Base-by-base conservation (phyloP, 179 eudicot species). In the Spinacia oleracea region DNA sequence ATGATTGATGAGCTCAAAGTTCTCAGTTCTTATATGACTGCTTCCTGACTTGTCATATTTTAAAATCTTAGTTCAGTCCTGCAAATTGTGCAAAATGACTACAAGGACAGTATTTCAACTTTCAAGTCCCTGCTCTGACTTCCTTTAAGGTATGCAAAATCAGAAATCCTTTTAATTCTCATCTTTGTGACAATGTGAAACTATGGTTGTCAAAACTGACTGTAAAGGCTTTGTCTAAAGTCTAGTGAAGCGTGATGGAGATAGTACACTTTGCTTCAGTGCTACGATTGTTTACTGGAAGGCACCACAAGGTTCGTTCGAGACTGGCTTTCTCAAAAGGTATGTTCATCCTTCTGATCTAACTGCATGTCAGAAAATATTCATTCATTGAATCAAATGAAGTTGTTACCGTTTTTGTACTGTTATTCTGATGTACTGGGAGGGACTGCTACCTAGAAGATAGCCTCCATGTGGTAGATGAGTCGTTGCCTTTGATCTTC, bases 401-500 rank as follows among this genome's bases (percentile, higher is more conserved):
- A 4, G 15, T 70, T 46, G 58, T 14, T 25, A 58, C 20, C 66
- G 55, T n/a, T n/a, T 20, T 40, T 5, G 12, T 58, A 1, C 48
- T 58, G 1, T 73, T 66, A 56, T 35, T 35, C 42, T 35, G 63
- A 9, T 56, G 48, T 38, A n/a, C 32, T 38, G 29, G 21, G 14
- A 34, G 55, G 35, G 48, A 73, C 7, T n/a, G 35, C 12, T 55
- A 59, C 68, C 51, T 40, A 74, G 53, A 74, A 74, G 20, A 35
- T 58, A 74, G 68, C 70, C 11, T 63, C n/a, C 58, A 70, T 45
- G 70, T 20, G 78, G 35, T 60, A 60, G 78, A 59, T 75, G 21
- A 45, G 29, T 45, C 35, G 46, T 45, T 63, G 6, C 53, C 15
- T 29, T 38, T 38, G 46, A 42, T 43, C 21, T 70, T 70, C 4